phyloP scores from a whole-genome alignment of 331 rosid species.

The Pyracantha coccinea region DNA sequence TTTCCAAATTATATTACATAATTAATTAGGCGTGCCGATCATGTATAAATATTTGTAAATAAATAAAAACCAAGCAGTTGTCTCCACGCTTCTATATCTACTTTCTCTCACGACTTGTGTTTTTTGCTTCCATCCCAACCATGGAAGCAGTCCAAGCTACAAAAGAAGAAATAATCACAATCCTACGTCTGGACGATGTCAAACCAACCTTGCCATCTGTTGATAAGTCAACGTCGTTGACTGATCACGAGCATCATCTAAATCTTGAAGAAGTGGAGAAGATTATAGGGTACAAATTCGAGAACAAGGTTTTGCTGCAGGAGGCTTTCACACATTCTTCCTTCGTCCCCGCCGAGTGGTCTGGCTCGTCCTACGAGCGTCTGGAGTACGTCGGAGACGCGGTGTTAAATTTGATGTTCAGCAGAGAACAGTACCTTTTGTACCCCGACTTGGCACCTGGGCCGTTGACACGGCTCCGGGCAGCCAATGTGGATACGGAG shows the following conservation, averaged over 20 bases:
- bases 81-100: neutral
- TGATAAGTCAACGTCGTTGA: neutral
- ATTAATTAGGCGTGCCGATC: neutral
- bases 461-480: slow-evolving; percentile 39
- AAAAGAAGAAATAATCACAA: neutral
- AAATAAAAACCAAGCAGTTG: neutral
- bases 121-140: neutral
- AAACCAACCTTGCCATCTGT: neutral
- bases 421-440: slow-evolving; percentile 32
- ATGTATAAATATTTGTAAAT: neutral
- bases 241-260: neutral
- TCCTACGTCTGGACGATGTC: neutral
- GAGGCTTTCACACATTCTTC: slow-evolving; percentile 57
- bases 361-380: slow-evolving; percentile 25
- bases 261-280: slow-evolving; percentile 33
- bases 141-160: neutral
- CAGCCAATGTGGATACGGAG: slow-evolving; percentile 56
- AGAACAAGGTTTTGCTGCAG: slow-evolving; percentile 28
- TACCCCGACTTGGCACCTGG: slow-evolving; percentile 38
- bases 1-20: neutral
- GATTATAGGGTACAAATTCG: slow-evolving; percentile 37
- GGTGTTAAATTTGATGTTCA: slow-evolving; percentile 29
- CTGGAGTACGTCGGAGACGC: slow-evolving; percentile 55
- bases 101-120: neutral
- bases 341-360: neutral